Conservation (phyloP, 2,329 filamentous ascomycete genomes). For the Epichloe glyceriae region DNA sequence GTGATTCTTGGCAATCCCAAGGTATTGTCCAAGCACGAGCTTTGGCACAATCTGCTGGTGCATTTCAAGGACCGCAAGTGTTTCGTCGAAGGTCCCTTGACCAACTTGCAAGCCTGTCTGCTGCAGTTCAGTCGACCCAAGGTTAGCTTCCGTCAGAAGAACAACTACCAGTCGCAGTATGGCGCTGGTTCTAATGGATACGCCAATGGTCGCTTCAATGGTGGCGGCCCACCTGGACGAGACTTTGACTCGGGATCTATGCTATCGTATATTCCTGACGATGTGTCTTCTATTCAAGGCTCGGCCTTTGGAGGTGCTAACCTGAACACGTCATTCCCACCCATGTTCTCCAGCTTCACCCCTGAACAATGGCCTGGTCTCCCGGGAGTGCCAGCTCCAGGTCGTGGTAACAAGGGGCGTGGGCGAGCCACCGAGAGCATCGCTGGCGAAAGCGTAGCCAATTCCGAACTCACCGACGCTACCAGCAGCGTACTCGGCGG, state of each 20-base stretch:
- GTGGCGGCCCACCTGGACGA: constrained; percentile 26
- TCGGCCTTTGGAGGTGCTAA: constrained; percentile 77
- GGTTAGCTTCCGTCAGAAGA: constrained; percentile 84
- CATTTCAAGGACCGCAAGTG: constrained; percentile 98
- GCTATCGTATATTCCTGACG: constrained; percentile 90
- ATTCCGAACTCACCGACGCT: constrained; percentile 78
- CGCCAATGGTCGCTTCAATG: constrained; percentile 28
- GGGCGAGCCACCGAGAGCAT: constrained; percentile 62
- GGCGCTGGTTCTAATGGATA: constrained; percentile 28
- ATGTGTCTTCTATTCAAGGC: constrained; percentile 91
- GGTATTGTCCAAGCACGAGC: constrained; percentile 89
- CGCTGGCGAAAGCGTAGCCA: constrained; percentile 84
- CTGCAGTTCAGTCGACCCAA: constrained; percentile 92
- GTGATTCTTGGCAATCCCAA: constrained; percentile 97
- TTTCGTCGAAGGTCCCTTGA: constrained; percentile 87
- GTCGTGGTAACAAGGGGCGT: constrained; percentile 56
- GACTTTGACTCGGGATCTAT: constrained; percentile 74
- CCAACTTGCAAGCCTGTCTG: constrained; percentile 88
- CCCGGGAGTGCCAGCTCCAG: constrained; percentile 43
- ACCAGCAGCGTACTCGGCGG: constrained; percentile 65
- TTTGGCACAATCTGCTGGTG: constrained; percentile 89
- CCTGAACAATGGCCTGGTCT: constrained; percentile 80
- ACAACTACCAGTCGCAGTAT: constrained; percentile 59
- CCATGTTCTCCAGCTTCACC: constrained; percentile 90
- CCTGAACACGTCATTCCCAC: constrained; percentile 64